phyloP scores from a whole-genome alignment of 1,139 yeast genomes.

The Wickerhamomyces sp. region DNA sequence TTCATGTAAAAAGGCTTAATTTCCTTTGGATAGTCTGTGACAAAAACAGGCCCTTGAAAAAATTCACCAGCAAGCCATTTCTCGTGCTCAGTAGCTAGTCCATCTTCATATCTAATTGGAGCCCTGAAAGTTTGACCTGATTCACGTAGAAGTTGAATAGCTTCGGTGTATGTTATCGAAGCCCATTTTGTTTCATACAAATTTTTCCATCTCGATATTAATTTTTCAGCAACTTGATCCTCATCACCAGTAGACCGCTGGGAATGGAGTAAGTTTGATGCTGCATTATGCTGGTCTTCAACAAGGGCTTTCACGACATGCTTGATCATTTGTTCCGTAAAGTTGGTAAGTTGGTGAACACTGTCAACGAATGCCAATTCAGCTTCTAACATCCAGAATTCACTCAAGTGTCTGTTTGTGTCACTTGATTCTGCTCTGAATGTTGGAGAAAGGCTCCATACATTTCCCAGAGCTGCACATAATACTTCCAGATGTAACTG shows the following conservation, averaged over 20 bases:
- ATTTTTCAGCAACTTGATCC: constrained; percentile 22
- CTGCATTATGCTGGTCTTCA: constrained; percentile 30
- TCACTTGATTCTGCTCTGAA: constrained; percentile 92
- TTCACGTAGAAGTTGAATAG: constrained; percentile 48
- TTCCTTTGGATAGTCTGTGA: constrained; percentile 77
- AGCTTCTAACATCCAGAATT: constrained; percentile 97
- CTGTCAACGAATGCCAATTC: constrained; percentile 68
- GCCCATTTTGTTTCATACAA: constrained; percentile 49
- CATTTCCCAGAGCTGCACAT: constrained; percentile 70
- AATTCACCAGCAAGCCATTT: constrained; percentile 77
- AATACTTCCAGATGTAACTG: constrained; percentile 87
- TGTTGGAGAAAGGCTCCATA: constrained; percentile 89
- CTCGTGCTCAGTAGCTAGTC: constrained; percentile 82
- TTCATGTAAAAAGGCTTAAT: constrained; percentile 94
- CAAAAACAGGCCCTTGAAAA: constrained; percentile 75
- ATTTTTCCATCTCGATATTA: constrained; percentile 28
- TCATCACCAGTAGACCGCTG: constrained; percentile 37
- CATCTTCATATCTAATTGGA: constrained; percentile 62
- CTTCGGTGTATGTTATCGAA: constrained; percentile 69
- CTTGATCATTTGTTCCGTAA: constrained; percentile 69
- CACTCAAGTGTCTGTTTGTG: constrained; percentile 87
- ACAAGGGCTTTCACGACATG: constrained; percentile 40
- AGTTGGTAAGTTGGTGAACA: constrained; percentile 55
- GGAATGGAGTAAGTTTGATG: constrained; percentile 39
- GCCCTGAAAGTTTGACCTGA: constrained; percentile 28